These are phyloP conservation scores for Neofusicoccum cordaticola DNA, from an alignment of 2,329 filamentous ascomycete genomes.

Conservation along the genomic window DNA sequence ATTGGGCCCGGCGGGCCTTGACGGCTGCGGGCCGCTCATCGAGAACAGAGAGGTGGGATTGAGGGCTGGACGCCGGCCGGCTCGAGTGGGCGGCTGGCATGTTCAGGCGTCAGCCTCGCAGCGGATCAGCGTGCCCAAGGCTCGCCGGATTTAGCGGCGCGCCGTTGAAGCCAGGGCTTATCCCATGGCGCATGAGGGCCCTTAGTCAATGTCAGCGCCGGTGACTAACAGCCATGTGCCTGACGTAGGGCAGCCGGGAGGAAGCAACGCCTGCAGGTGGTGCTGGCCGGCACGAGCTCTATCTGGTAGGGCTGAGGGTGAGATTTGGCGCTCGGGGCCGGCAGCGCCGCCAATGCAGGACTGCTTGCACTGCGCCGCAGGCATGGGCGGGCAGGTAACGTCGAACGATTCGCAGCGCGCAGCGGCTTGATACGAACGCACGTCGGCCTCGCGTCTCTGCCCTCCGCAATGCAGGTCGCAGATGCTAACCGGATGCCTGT, in stretches of 20 bases:
- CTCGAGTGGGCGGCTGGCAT: not conserved
- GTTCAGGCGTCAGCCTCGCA: slow-evolving; percentile 16
- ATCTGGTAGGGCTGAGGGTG: slow-evolving; percentile 19
- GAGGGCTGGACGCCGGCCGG: slow-evolving; percentile 7
- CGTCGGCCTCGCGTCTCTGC: not conserved
- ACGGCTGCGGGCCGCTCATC: slow-evolving; percentile 19
- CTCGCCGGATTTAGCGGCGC: not conserved
- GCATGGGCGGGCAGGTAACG: no score
- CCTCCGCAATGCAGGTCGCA: slow-evolving; percentile 7
- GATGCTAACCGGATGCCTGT: slow-evolving; percentile 1
- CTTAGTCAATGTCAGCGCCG: slow-evolving; percentile 11
- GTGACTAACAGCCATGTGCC: slow-evolving; percentile 17
- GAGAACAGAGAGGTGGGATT: slow-evolving; percentile 11
- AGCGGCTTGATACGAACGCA: slow-evolving; percentile 6
- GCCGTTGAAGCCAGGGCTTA: not conserved
- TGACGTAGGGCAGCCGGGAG: slow-evolving; percentile 15
- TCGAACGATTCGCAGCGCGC: not conserved
- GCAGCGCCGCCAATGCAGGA: slow-evolving; percentile 3
- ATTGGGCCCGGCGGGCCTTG: slow-evolving; percentile 11
- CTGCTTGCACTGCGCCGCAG: no score
- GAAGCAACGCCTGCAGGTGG: slow-evolving; percentile 11
- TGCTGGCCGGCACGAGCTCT: slow-evolving; percentile 1
- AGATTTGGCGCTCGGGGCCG: slow-evolving; percentile 14
- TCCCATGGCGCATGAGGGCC: slow-evolving; percentile 9
- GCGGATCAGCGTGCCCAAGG: slow-evolving; percentile 9